These are phyloP conservation scores for Apiospora hydei DNA, from an alignment of 2,329 filamentous ascomycete species.

Conservation along the genomic window DNA sequence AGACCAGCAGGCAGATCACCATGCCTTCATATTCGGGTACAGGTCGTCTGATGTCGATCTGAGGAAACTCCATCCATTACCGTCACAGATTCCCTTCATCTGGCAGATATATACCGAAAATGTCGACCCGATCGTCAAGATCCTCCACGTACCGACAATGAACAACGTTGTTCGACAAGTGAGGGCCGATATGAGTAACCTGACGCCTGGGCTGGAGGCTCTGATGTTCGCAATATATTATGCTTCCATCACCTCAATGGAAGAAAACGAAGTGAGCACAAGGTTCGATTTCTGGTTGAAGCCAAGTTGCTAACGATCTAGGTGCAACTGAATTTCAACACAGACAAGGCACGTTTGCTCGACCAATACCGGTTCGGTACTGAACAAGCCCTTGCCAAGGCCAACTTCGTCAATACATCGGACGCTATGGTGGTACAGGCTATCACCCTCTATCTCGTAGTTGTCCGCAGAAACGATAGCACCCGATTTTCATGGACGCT, in stretches of 20 bases:
- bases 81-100: conserved; percentile 70
- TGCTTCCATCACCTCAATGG: conserved; percentile 64
- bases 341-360: conserved; percentile 53
- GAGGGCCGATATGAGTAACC: conserved; percentile 62
- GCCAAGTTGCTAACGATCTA: conserved; percentile 37
- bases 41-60: conserved; percentile 75
- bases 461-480: conserved; percentile 59
- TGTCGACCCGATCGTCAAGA: conserved; percentile 75
- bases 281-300: background rate
- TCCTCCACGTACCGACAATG: conserved; percentile 74
- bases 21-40: conserved; percentile 77
- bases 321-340: conserved; percentile 59
- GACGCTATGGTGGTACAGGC: conserved; percentile 68
- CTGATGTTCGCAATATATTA: conserved; percentile 71
- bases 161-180: conserved; percentile 68
- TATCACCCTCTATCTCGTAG: conserved; percentile 64
- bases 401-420: conserved; percentile 66
- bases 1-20: conserved; percentile 59
- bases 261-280: conserved; percentile 61
- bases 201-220: conserved; percentile 65
- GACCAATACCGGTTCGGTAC: conserved; percentile 60
- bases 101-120: conserved; percentile 78
- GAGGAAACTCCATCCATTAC: conserved; percentile 67
- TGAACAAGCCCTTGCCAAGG: conserved; percentile 67
- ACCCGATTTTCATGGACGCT: conserved; percentile 68